phyloP scores from a whole-genome alignment of 2,329 filamentous ascomycete genomes.

The Aureobasidium sp. region DNA sequence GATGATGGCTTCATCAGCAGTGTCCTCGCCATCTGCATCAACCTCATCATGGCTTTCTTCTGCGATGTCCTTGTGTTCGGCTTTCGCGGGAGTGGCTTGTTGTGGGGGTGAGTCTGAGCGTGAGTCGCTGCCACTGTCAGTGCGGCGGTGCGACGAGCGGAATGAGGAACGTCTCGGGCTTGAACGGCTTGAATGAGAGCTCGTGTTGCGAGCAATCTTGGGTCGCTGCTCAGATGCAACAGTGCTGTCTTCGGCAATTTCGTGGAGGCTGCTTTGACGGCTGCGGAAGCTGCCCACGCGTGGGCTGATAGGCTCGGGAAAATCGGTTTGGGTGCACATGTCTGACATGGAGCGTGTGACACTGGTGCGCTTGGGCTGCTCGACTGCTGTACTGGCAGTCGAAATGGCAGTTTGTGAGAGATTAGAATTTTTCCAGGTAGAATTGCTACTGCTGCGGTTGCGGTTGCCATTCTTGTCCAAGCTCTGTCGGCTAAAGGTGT shows the following conservation, averaged over 20 bases:
- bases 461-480: constrained; percentile 49
- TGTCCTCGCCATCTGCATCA: constrained; percentile 40
- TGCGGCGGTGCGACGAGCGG: constrained; percentile 7
- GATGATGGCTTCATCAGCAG: constrained; percentile 42
- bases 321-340: constrained; percentile 51
- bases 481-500: constrained; percentile 56
- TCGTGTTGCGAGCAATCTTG: background rate
- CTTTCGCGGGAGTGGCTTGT: background rate
- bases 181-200: constrained; percentile 1
- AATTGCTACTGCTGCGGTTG: constrained; percentile 42
- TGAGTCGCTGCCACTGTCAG: background rate
- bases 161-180: constrained; percentile 1
- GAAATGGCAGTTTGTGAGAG: constrained; percentile 47
- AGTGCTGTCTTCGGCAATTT: constrained; percentile 26
- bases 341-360: constrained; percentile 50
- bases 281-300: constrained; percentile 14
- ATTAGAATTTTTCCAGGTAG: constrained; percentile 66
- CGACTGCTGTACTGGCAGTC: constrained; percentile 36
- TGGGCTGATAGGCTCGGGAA: constrained; percentile 12
- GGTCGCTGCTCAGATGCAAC: background rate
- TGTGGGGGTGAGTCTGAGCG: constrained; percentile 9
- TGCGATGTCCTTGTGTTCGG: constrained; percentile 23
- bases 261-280: constrained; percentile 18
- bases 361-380: background rate
- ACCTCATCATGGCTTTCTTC: constrained; percentile 28